phyloP scores from a whole-genome alignment of 169 alveolate genomes.

The Plasmodium blacklocki region DNA sequence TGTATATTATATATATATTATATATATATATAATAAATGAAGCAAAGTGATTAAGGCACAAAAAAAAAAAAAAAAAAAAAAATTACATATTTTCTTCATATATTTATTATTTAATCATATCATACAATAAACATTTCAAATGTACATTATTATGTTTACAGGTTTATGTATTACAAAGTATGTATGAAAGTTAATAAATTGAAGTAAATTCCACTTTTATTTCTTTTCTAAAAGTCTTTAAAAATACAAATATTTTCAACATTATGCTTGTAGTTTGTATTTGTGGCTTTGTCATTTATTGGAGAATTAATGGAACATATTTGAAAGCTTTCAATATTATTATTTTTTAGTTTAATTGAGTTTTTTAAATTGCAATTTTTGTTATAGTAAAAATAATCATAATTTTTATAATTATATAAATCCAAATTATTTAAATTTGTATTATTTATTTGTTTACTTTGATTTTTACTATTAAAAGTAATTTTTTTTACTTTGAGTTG shows the following conservation, averaged over 20 bases:
- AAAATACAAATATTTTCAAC: conserved; percentile 62
- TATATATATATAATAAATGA: no score
- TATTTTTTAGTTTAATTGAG: conserved; percentile 27
- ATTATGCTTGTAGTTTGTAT: conserved; percentile 20
- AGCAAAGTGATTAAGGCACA: no score
- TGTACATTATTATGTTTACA: background rate
- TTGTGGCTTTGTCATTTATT: background rate
- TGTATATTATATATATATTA: background rate
- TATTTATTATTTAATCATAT: no score
- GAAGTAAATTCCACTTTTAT: no score
- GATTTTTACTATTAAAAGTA: conserved; percentile 2
- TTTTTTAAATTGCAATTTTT: conserved; percentile 21
- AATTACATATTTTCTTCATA: no score
- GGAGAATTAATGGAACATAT: conserved; percentile 43
- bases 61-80: no score
- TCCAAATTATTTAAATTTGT: background rate
- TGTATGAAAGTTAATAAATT: background rate
- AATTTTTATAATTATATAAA: background rate
- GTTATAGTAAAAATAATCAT: background rate
- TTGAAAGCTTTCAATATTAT: conserved; percentile 73
- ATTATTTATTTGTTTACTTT: conserved; percentile 3
- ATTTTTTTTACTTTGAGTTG: conserved; percentile 59
- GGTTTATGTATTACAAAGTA: conserved; percentile 14
- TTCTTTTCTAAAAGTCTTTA: conserved; percentile 25
- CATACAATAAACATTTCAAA: no score